phyloP scores from a whole-genome alignment of 345 rosid species.

The Cochlearia excelsa region DNA sequence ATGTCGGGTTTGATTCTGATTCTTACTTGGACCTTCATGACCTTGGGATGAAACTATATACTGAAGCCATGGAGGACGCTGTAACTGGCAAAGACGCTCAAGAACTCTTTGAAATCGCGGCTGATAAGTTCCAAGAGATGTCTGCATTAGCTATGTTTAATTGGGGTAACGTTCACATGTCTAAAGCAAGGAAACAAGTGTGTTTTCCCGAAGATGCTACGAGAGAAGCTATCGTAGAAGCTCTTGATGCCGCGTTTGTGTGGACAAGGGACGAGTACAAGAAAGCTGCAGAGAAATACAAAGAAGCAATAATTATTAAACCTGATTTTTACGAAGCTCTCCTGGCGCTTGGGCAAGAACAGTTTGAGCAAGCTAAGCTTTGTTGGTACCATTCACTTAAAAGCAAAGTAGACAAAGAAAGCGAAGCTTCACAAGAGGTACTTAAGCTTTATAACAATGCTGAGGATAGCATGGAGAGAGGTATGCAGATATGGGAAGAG shows the following conservation, averaged over 20 bases:
- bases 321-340: slow-evolving; percentile 88
- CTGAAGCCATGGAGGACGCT: slow-evolving; percentile 92
- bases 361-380: slow-evolving; percentile 94
- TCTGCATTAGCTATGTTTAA: slow-evolving; percentile 87
- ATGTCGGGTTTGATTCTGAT: slow-evolving; percentile 96
- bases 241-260: slow-evolving; percentile 53
- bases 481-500: slow-evolving; percentile 99
- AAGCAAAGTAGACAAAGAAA: slow-evolving; percentile 56
- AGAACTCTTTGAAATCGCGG: slow-evolving; percentile 75
- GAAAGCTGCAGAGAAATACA: slow-evolving; percentile 72
- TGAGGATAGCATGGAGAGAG: slow-evolving; percentile 93
- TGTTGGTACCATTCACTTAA: slow-evolving; percentile 85
- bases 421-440: slow-evolving; percentile 71
- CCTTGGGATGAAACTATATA: slow-evolving; percentile 84
- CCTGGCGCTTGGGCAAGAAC: slow-evolving; percentile 95
- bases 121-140: slow-evolving; percentile 97
- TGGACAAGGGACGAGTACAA: slow-evolving; percentile 77
- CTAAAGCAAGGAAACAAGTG: slow-evolving; percentile 74
- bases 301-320: slow-evolving; percentile 72
- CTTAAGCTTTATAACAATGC: slow-evolving; percentile 92
- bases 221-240: slow-evolving; percentile 53
- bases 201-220: slow-evolving; percentile 64
- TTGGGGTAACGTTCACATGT: slow-evolving; percentile 97
- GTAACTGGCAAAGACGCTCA: slow-evolving; percentile 85
- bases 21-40: slow-evolving; percentile 89